Conservation (phyloP, 148 eudicot genomes). For the Camellia lanceoleosa region DNA sequence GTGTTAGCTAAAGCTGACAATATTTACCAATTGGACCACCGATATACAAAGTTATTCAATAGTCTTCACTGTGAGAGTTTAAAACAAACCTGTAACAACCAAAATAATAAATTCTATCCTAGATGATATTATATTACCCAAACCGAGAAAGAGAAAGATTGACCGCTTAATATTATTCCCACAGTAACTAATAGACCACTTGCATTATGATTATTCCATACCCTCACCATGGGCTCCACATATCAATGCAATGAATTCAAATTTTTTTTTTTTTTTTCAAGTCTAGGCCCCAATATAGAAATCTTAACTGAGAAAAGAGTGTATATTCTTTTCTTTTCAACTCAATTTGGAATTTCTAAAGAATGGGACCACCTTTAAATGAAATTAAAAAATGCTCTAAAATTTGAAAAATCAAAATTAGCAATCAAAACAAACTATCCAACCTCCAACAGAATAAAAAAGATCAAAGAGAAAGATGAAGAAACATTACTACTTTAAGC, state of each 20-base stretch:
- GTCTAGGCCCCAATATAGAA: neutral
- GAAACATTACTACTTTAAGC: neutral
- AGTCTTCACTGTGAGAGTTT: neutral
- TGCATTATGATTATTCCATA: neutral
- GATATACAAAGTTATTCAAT: neutral
- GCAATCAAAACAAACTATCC: neutral
- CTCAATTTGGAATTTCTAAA: neutral
- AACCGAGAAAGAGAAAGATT: neutral
- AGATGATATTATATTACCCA: neutral
- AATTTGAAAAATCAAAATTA: neutral
- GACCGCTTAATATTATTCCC: neutral
- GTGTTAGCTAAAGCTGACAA: neutral
- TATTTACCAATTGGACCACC: neutral
- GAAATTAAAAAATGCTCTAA: neutral
- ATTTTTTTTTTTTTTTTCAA: neutral
- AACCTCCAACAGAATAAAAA: slow-evolving; percentile 1
- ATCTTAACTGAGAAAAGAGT: neutral
- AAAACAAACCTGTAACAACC: neutral
- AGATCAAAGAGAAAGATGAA: neutral
- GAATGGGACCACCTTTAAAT: neutral
- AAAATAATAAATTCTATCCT: neutral
- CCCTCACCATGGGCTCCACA: neutral
- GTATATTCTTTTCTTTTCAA: neutral
- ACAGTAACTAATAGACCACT: neutral
- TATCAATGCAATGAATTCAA: neutral